Evolutionary conservation across 257 asterid species (phyloP).

Genomic region (Craterostigma plantagineum): DNA sequence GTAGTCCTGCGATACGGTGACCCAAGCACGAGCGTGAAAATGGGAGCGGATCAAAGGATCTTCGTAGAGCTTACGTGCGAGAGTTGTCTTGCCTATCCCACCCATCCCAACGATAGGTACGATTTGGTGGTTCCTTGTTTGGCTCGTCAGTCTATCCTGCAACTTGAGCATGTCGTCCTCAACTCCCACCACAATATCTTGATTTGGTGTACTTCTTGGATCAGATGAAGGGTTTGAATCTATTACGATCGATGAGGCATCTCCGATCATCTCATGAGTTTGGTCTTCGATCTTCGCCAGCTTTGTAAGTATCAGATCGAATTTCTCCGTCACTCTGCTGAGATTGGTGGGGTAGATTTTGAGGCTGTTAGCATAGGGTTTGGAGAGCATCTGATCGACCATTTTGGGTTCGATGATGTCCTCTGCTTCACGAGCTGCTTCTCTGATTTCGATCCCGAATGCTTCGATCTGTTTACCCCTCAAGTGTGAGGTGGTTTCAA

Average conservation of each 20-base stretch:
- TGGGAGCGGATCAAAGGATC: slow-evolving; percentile 13
- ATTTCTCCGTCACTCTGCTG: not conserved
- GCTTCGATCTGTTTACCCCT: not conserved
- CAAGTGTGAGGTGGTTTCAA: not conserved
- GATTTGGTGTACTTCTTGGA: too few relatives aligned
- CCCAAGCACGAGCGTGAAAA: slow-evolving; percentile 20
- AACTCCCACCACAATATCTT: slow-evolving; percentile 6
- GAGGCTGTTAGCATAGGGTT: not conserved
- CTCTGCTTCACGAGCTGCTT: not conserved
- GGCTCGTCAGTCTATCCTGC: slow-evolving; percentile 1
- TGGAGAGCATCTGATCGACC: too few relatives aligned
- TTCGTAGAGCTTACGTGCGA: slow-evolving; percentile 16
- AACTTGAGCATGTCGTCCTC: not conserved
- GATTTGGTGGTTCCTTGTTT: not conserved
- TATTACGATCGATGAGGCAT: not conserved
- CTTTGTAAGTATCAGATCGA: not conserved
- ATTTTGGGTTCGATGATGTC: too few relatives aligned
- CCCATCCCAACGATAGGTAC: slow-evolving; percentile 18
- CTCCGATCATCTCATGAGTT: too few relatives aligned
- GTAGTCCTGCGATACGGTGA: slow-evolving; percentile 16
- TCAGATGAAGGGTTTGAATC: not conserved
- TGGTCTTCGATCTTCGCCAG: not conserved
- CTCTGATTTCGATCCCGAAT: not conserved
- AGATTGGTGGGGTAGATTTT: not conserved
- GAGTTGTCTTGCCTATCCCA: slow-evolving; percentile 19